phyloP scores from a whole-genome alignment of 2,329 filamentous ascomycete species.

The Hymenoscyphus infarciens region DNA sequence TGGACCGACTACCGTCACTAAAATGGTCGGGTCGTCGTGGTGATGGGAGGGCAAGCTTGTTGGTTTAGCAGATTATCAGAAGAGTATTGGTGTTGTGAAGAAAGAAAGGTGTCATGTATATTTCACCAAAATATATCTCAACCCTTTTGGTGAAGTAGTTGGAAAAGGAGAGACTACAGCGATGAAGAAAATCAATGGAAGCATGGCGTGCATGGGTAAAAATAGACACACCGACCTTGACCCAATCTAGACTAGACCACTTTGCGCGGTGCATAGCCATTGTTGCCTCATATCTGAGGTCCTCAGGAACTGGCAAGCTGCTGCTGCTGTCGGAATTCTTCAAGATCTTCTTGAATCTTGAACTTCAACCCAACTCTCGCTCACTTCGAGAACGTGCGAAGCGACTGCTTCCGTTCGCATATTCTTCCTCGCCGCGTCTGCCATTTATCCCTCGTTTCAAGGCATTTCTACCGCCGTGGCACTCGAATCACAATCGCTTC shows the following conservation, averaged over 20 bases:
- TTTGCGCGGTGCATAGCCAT: not conserved
- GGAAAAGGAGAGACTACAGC: not conserved
- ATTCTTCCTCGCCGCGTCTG: not conserved
- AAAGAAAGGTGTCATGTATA: not conserved
- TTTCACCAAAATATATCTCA: too few species aligned
- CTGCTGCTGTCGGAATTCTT: not conserved
- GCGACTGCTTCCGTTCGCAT: not conserved
- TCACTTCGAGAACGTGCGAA: not conserved
- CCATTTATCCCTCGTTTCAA: not conserved
- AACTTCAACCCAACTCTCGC: constrained; percentile 1
- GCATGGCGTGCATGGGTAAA: constrained; percentile 2
- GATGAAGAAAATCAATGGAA: not conserved
- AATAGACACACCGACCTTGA: not conserved
- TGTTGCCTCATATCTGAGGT: not conserved
- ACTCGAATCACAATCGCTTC: constrained; percentile 4
- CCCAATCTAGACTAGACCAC: not conserved
- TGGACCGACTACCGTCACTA: not conserved
- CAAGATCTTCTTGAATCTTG: constrained; percentile 1
- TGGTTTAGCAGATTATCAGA: not conserved
- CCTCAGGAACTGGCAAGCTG: not conserved
- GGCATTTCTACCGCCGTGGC: constrained; percentile 1
- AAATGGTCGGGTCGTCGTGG: not conserved
- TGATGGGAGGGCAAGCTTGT: not conserved
- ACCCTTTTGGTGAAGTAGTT: not conserved
- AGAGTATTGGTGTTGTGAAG: not conserved